These are phyloP conservation scores for Termitomyces bulborhizus DNA, from an alignment of 768 basidiomycete species.

Conservation along the genomic window DNA sequence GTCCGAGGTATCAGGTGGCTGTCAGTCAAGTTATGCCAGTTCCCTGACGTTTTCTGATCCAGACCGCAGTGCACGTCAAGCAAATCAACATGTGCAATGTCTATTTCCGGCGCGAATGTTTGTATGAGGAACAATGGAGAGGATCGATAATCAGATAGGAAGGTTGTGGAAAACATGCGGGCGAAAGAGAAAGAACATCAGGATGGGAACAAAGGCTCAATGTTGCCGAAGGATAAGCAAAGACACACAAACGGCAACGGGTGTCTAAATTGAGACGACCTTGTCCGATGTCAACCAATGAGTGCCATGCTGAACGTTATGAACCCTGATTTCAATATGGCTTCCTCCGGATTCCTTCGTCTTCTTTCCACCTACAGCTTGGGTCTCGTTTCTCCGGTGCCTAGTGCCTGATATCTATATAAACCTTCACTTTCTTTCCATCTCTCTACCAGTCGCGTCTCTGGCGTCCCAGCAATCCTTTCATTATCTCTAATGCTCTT, in stretches of 20 bases:
- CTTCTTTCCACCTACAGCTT: constrained; percentile 1
- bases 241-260: constrained; percentile 8
- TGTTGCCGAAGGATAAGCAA: not conserved
- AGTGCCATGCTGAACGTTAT: not conserved
- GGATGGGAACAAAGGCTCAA: constrained; percentile 12
- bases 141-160: constrained; percentile 6
- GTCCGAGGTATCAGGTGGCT: not conserved
- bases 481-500: constrained; percentile 24
- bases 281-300: constrained; percentile 17
- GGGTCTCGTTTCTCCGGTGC: constrained; percentile 12
- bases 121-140: constrained; percentile 11
- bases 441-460: constrained; percentile 12
- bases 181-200: no score
- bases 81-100: not conserved
- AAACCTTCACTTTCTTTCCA: constrained; percentile 10
- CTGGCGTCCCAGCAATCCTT: constrained; percentile 12
- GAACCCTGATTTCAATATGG: constrained; percentile 8
- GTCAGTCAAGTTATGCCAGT: not conserved
- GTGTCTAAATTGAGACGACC: constrained; percentile 14
- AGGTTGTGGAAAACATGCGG: not conserved
- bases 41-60: not conserved
- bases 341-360: constrained; percentile 1
- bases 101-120: not conserved
- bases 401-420: constrained; percentile 17
- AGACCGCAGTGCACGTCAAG: no score